Conservation (phyloP, 2,329 filamentous ascomycete species). For the Phialophora verrucosa region DNA sequence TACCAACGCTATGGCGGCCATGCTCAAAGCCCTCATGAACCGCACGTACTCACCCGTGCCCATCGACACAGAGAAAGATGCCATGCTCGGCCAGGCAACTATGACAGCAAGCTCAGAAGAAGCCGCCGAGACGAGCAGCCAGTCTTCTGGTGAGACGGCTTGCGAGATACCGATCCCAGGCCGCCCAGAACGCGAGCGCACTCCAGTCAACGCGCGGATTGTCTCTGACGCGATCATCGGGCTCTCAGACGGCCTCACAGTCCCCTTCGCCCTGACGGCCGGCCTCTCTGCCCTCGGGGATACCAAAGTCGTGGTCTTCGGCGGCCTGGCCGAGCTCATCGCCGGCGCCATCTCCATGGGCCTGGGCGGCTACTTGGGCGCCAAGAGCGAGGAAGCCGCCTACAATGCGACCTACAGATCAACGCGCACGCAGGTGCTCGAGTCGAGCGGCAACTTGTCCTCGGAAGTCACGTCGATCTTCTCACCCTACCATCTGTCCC, state of each 20-base stretch:
- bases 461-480: slow-evolving; percentile 29
- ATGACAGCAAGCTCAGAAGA: slow-evolving; percentile 14
- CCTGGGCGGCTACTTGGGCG: slow-evolving; percentile 73
- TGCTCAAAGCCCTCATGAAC: slow-evolving; percentile 26
- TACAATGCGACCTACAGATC: slow-evolving; percentile 30
- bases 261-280: slow-evolving; percentile 78
- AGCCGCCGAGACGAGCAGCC: slow-evolving; percentile 28
- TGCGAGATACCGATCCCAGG: slow-evolving; percentile 5
- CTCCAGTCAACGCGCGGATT: slow-evolving; percentile 30
- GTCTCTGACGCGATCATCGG: slow-evolving; percentile 71
- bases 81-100: slow-evolving; percentile 8
- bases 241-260: slow-evolving; percentile 77
- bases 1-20: slow-evolving; percentile 31
- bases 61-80: slow-evolving; percentile 25
- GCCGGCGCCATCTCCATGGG: slow-evolving; percentile 80
- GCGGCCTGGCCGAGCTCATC: slow-evolving; percentile 75
- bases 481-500: slow-evolving; percentile 31
- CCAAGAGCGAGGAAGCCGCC: slow-evolving; percentile 51
- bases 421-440: slow-evolving; percentile 23
- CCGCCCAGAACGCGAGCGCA: slow-evolving; percentile 4
- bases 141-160: slow-evolving; percentile 26
- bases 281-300: slow-evolving; percentile 67
- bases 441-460: slow-evolving; percentile 26
- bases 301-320: slow-evolving; percentile 71
- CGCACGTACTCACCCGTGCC: slow-evolving; percentile 21